Evolutionary conservation across 139 green algal species (phyloP), one percentile per base, ranked within the genome.

Genomic region (Coelastrella sp.): DNA sequence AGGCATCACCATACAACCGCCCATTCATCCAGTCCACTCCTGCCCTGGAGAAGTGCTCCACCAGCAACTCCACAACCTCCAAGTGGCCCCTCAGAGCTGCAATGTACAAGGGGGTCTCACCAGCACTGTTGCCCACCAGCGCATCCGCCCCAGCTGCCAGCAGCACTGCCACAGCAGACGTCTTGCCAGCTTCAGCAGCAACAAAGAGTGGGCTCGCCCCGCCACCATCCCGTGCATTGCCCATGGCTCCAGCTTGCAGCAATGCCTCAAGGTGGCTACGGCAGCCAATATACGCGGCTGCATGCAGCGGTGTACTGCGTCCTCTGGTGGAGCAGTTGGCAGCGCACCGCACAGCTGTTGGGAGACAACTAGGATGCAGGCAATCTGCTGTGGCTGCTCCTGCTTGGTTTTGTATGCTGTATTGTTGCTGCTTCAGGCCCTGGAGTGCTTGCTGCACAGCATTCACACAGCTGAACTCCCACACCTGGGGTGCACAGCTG

Each of bases 41-140:
- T 14, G 65, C 19, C 7, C 27, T 20, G 10, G 85, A n/a, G 73
- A 94, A 95, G 85, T 94, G 88, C 17, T 66, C 12, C 61, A 99
- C 88, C 86, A 99, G 93, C 76, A 93, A 35, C 19, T 93, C 84
- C 78, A 99, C 95, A 5, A 93, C 83, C 6, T 15, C 20, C 60
- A 94, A 58, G 88, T 98, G 92, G 11, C 97, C 97, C 20, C 94
- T 89, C 56, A 99, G 93, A 0, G 95, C 92, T 7, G 97, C 94
- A 78, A 99, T 99, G 95, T 99, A 99, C 65, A 99, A 90, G 0
- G 97, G 95, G 20, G 91, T 93, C 95, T 98, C 95, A 7, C 95
- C 93, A 8, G 89, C 82, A 6, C 27, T 81, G 63, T 91, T 91
- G 0, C 93, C 82, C 0, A 93, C 90, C 35, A 96, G 87, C n/a